Conservation (phyloP, 2,329 filamentous ascomycete genomes). For the Aspergillus piperis region DNA sequence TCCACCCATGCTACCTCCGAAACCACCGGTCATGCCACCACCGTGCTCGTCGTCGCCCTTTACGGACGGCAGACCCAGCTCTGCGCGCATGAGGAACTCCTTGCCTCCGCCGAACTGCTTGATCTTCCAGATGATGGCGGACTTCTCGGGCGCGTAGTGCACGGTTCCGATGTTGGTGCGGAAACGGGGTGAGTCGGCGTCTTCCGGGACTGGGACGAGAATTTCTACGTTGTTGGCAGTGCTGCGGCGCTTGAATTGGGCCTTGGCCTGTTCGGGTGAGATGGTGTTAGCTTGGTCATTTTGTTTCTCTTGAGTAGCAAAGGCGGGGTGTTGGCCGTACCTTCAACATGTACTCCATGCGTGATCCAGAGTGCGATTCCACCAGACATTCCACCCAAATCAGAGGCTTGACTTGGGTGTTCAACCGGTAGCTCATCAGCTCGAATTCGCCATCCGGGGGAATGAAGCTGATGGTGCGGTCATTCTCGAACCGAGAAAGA, state of each 20-base stretch:
- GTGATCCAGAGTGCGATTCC: conserved; percentile 89
- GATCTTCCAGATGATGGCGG: conserved; percentile 99
- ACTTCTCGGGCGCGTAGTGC: conserved; percentile 96
- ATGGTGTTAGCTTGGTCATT: not conserved
- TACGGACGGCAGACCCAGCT: conserved; percentile 90
- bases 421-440: conserved; percentile 97
- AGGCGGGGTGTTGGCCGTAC: conserved; percentile 34
- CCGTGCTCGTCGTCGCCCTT: conserved; percentile 93
- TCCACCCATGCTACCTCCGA: conserved; percentile 95
- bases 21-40: conserved; percentile 96
- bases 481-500: conserved; percentile 94
- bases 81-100: conserved; percentile 97
- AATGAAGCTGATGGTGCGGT: conserved; percentile 97
- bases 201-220: conserved; percentile 92
- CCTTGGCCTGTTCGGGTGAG: conserved; percentile 63
- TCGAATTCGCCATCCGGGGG: conserved; percentile 98
- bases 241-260: conserved; percentile 96
- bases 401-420: conserved; percentile 96
- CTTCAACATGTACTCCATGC: conserved; percentile 99
- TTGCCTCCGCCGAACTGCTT: conserved; percentile 99
- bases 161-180: conserved; percentile 96
- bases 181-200: conserved; percentile 94
- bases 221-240: conserved; percentile 99
- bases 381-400: conserved; percentile 99
- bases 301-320: not conserved